Conservation (phyloP, 306 rosid genomes). For the Potentilla sterilis region DNA sequence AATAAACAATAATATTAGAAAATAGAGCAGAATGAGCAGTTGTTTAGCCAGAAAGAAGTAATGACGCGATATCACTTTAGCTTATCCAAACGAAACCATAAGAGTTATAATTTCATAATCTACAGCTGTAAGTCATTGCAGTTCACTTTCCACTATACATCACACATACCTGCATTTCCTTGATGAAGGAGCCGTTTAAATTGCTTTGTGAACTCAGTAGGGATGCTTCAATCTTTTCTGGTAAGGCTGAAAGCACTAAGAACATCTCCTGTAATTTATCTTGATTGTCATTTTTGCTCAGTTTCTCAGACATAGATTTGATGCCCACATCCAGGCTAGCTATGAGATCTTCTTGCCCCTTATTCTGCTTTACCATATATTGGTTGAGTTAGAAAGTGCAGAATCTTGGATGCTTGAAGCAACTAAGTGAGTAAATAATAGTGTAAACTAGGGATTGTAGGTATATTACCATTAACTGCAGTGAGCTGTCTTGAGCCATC, state of each 20-base stretch:
- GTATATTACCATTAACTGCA: slow-evolving; percentile 68
- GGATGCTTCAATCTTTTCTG: slow-evolving; percentile 60
- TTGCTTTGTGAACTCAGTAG: slow-evolving; percentile 50
- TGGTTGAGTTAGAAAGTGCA: slow-evolving; percentile 27
- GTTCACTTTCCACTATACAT: slow-evolving; percentile 20
- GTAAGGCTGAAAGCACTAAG: slow-evolving; percentile 59
- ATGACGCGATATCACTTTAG: background rate
- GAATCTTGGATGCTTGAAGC: slow-evolving; percentile 23
- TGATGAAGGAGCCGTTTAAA: slow-evolving; percentile 41
- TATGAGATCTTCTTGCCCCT: slow-evolving; percentile 75
- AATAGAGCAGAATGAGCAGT: slow-evolving; percentile 19
- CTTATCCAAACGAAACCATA: background rate
- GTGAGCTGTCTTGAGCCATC: slow-evolving; percentile 57
- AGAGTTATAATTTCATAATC: slow-evolving; percentile 10
- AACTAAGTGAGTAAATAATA: slow-evolving; percentile 23
- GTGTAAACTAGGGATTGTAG: slow-evolving; percentile 9
- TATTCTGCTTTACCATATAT: slow-evolving; percentile 51
- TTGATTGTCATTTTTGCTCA: slow-evolving; percentile 40
- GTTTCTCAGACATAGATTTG: slow-evolving; percentile 59
- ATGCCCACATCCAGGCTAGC: slow-evolving; percentile 63
- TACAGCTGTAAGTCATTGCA: slow-evolving; percentile 10
- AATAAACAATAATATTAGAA: background rate
- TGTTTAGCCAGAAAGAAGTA: slow-evolving; percentile 1
- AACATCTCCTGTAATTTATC: slow-evolving; percentile 66
- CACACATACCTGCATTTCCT: slow-evolving; percentile 69